phyloP scores from a whole-genome alignment of 1,284 basidiomycete genomes.

The Rhodotorula sp. region DNA sequence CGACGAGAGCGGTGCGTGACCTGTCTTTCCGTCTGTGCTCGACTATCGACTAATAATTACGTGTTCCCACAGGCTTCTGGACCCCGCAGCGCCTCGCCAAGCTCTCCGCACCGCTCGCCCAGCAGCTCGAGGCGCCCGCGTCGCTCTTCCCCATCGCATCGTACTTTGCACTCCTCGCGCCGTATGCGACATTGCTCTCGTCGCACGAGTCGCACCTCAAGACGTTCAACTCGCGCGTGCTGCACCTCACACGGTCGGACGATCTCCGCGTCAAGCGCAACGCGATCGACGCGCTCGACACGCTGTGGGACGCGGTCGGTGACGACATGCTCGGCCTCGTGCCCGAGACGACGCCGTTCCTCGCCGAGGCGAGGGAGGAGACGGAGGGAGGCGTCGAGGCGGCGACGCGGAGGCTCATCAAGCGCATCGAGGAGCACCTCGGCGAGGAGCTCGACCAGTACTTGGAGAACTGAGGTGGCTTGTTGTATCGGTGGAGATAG shows the following conservation, averaged over 20 bases:
- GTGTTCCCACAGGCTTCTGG: slow-evolving; percentile 71
- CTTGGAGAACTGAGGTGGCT: slow-evolving; percentile 1
- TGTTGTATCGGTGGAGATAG: background rate
- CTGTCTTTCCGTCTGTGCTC: background rate
- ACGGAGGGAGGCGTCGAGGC: slow-evolving; percentile 74
- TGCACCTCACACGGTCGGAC: slow-evolving; percentile 84
- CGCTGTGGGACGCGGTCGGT: slow-evolving; percentile 67
- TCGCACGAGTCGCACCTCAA: slow-evolving; percentile 66
- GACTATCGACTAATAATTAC: background rate
- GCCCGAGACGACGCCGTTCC: slow-evolving; percentile 75
- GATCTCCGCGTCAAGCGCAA: slow-evolving; percentile 66
- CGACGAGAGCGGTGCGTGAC: slow-evolving; percentile 74
- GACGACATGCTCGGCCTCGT: slow-evolving; percentile 71
- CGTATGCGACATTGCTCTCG: slow-evolving; percentile 52
- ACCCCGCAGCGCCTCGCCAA: slow-evolving; percentile 73
- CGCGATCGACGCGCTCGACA: slow-evolving; percentile 68
- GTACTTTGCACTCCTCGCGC: slow-evolving; percentile 47
- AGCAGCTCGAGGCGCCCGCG: slow-evolving; percentile 59
- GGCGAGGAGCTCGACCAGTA: slow-evolving; percentile 31
- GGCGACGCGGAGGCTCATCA: slow-evolving; percentile 57
- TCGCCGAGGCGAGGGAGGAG: slow-evolving; percentile 77
- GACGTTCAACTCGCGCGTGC: slow-evolving; percentile 74
- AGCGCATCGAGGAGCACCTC: slow-evolving; percentile 44
- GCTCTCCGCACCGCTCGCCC: slow-evolving; percentile 62
- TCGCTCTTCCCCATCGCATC: slow-evolving; percentile 14